Evolutionary conservation across 2,329 filamentous ascomycete species (phyloP).

Genomic region (Colletotrichum sp.): DNA sequence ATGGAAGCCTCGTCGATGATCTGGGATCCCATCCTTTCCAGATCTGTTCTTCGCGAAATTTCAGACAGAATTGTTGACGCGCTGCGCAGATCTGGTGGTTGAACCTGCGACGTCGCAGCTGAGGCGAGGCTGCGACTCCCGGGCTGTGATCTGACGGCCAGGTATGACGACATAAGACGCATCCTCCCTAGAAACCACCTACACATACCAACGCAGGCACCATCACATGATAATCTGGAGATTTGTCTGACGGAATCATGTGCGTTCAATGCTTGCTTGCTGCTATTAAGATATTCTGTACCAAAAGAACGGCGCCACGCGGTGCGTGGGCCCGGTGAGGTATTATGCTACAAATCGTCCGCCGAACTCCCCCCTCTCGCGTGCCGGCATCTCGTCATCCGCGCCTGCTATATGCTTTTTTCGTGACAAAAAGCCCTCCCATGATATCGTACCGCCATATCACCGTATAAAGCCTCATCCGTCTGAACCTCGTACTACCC

Average conservation of each 20-base stretch:
- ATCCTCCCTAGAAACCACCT: neutral
- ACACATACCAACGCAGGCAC: neutral
- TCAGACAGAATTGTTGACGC: too few relatives aligned
- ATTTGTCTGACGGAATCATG: rapidly evolving
- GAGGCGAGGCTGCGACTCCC: neutral
- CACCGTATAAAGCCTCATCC: neutral
- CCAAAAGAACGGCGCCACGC: neutral
- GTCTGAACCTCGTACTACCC: neutral
- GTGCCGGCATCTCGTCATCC: neutral
- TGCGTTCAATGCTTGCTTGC: neutral
- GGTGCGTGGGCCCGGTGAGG: neutral
- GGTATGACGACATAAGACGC: slow-evolving; percentile 5
- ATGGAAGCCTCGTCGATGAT: neutral
- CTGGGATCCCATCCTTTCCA: neutral
- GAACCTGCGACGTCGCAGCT: neutral
- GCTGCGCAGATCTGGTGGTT: neutral
- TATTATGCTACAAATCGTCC: slow-evolving; percentile 6
- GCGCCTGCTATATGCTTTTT: neutral
- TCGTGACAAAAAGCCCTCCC: neutral
- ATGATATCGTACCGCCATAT: neutral
- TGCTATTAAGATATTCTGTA: slow-evolving; percentile 3
- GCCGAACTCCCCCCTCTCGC: neutral
- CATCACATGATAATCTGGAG: neutral
- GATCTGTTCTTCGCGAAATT: too few relatives aligned
- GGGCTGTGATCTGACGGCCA: neutral